Base-by-base conservation (phyloP, 257 asterid genomes). In the Nyctanthes arbortristis region DNA sequence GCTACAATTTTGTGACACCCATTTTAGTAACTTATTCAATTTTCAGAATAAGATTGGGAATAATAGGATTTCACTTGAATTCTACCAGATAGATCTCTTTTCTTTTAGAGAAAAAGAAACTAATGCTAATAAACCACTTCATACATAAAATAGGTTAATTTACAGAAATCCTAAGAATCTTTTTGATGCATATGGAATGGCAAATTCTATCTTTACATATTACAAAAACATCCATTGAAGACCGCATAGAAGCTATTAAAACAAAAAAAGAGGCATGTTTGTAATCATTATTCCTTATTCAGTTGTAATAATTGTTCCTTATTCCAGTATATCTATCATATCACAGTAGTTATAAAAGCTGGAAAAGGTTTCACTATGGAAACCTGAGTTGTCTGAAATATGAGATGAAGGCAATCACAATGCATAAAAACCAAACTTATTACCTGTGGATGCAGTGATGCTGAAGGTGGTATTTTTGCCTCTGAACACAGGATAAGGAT, bases 361-460 rank as follows among this genome's bases (percentile, higher is more conserved):
- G 9, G 33, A 61, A 62, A 54, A 68, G 27, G 16, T 30, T 20
- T 13, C 67, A 63, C 9, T 16, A 13, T 61, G 10, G 33, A 22
- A 28, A 60, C 35, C 25, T 20, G 3, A 32, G 22, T 35, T 35
- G 49, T 25, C 45, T 39, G 27, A 57, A 32, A 45, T 16, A 67
- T n/a, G 33, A 13, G 55, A 59, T 32, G 57, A 29, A 10, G n/a
- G 65, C 4, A 43, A 58, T 5, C 30, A 22, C 1, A 63, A 71
- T 36, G 65, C 45, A 54, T 11, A 47, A 11, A 47, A 28, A 49
- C 30, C 24, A 66, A 47, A 28, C 47, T n/a, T 28, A 20, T 75
- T 84, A 90, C 97, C 81, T 56, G 98, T 84, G 25, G 87, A 67
- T 29, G 97, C 98, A 73, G 74, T 22, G 57, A 93, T 80, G n/a